Base-by-base conservation (phyloP, 176 grass and related monocot species). In the Hordeum marinum region DNA sequence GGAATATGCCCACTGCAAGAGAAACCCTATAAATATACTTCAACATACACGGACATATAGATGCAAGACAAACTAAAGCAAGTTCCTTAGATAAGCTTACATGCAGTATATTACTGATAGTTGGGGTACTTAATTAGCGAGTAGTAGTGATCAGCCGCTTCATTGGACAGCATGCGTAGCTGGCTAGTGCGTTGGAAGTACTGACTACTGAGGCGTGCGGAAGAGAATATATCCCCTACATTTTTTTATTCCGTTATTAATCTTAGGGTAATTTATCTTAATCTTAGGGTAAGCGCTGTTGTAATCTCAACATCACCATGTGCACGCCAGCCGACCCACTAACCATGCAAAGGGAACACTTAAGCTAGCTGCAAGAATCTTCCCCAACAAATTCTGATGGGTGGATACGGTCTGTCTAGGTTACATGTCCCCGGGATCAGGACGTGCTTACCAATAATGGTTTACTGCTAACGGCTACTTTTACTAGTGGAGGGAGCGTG, bases 1-100 rank as follows among this genome's bases (percentile, higher is more conserved):
- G 63, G 83, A 85, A 77, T 85, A 68, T 78, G 63, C 63, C 63
- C 75, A 36, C 52, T 43, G 34, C 34, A 63, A 68, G 17, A 85
- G 6, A 45, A 27, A 17, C 23, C 21, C 26, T 24, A 5, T n/a
- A 9, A 12, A 34, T 34, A 24, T 43, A 29, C 29, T 29, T 29
- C 29, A 25, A 9, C 43, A 9, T 32, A 37, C 0, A 72, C 13
- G 46, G 6, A 13, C 9, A 37, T 39, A 54, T 34, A 34, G 32
- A 67, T 52, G 42, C 62, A 35, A 20, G 32, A 8, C 8, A 52
- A 18, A 52, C 15, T 52, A 59, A 46, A 60, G 26, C 62, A 68
- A 67, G 79, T 75, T 18, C 40, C 24, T 66, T 34, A 31, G 68
- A 7, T 8, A 76, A 68, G 61, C 32, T 82, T 43, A 59, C 40